These are phyloP conservation scores for Suillus plorans DNA, from an alignment of 768 basidiomycete species.

Conservation along the genomic window DNA sequence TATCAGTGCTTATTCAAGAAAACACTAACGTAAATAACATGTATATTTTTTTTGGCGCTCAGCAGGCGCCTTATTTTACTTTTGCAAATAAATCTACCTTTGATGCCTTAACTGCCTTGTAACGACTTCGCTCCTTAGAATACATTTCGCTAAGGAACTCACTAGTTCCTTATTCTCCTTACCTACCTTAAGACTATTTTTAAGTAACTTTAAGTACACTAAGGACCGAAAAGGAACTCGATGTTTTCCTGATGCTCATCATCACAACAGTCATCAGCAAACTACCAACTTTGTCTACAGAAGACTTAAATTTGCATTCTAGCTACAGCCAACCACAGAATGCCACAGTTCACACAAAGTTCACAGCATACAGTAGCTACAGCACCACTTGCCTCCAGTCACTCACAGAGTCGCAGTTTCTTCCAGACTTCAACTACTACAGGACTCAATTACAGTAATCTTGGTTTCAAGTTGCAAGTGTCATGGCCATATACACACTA, in stretches of 20 bases:
- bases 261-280: not conserved
- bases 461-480: no score
- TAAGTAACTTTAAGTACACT: no score
- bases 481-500: not conserved
- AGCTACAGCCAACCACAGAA: not conserved
- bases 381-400: not conserved
- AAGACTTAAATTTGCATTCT: not conserved
- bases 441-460: no score
- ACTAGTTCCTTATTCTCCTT: no score
- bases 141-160: not conserved
- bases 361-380: not conserved
- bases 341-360: not conserved
- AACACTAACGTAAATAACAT: not conserved
- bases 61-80: not conserved
- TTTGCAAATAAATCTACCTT: not conserved
- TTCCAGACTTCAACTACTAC: not conserved
- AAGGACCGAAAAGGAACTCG: no score
- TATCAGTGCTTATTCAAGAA: not conserved
- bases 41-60: not conserved
- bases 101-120: not conserved
- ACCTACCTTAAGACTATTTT: no score
- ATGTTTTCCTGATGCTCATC: no score
- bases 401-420: not conserved
- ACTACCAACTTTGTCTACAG: not conserved
- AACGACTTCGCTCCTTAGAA: not conserved